Conservation (phyloP, 2,329 filamentous ascomycete species). For the Leptographium flavum region DNA sequence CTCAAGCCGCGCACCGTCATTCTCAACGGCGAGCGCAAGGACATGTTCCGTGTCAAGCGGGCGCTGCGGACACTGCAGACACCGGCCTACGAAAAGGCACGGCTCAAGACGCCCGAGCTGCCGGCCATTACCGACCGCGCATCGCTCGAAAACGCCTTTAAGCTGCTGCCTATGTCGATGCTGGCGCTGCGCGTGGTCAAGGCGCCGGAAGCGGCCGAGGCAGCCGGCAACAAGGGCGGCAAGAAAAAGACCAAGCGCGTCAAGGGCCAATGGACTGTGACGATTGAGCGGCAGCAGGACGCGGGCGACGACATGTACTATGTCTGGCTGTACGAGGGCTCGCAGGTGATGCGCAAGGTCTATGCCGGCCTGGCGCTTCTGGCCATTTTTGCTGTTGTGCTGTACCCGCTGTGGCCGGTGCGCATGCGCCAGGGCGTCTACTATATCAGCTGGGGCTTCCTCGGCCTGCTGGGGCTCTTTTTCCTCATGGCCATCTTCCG, state of each 20-base stretch:
- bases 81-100: conserved; percentile 77
- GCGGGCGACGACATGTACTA: conserved; percentile 81
- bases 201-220: conserved; percentile 39
- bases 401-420: conserved; percentile 94
- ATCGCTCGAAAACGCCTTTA: conserved; percentile 80
- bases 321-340: conserved; percentile 89
- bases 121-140: conserved; percentile 79
- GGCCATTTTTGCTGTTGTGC: conserved; percentile 73
- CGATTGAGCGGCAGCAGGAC: conserved; percentile 92
- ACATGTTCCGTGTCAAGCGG: conserved; percentile 98
- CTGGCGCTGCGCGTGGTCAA: conserved; percentile 84
- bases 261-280: conserved; percentile 93
- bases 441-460: conserved; percentile 90
- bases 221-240: conserved; percentile 16
- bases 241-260: conserved; percentile 71
- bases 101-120: conserved; percentile 77
- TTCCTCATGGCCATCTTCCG: conserved; percentile 97
- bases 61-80: conserved; percentile 83
- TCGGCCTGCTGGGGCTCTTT: conserved; percentile 82
- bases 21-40: conserved; percentile 88
- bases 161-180: conserved; percentile 85
- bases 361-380: conserved; percentile 75
- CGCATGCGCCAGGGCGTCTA: conserved; percentile 86
- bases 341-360: conserved; percentile 85
- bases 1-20: conserved; percentile 86